Evolutionary conservation across 2,329 filamentous ascomycete genomes (phyloP), one percentile per base, ranked within the genome.

Genomic region (Volutella citrinella): DNA sequence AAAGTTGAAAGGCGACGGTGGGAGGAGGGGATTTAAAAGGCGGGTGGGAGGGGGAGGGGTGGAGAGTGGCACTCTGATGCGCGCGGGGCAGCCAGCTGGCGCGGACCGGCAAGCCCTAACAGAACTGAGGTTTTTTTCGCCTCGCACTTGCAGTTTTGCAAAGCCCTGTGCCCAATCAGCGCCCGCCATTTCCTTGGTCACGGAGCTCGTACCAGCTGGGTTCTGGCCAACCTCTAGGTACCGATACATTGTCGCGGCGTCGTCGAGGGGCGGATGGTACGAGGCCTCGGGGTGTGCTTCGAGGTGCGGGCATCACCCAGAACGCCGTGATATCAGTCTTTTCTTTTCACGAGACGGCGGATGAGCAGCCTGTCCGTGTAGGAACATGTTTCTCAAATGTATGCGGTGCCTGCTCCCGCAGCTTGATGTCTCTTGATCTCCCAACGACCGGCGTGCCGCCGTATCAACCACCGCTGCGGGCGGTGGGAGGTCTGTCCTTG

Each of bases 21-120:
- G 60, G 60, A 57, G 56, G 53, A 57, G 48, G 54, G 54, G 57
- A 55, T 59, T 64, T 63, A 62, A 63, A 63, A 60, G 54, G 58
- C 42, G 42, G 49, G 49, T 45, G 41, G 48, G 54, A 38, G 53
- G 52, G 53, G 38, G 45, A 36, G 41, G 39, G 43, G 44, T 45
- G 50, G 45, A 45, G 51, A 43, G 43, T 40, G 41, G 39, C 39
- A 51, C 48, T 36, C 51, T 49, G 35, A 12, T 48, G 38, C 43
- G 58, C 57, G 59, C 59, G 57, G 57, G 60, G 58, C 59, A 64
- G 60, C 43, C 44, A 56, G 36, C 35, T 36, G 39, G 39, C 35
- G 27, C 30, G 24, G 22, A 16, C 40, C 35, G 46, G 34, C 45
- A 51, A 60, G 52, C 60, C 60, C 60, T 63, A 63, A 63, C 58